phyloP scores from a whole-genome alignment of 176 grass and related monocot species.

The Carex myosuroides region DNA sequence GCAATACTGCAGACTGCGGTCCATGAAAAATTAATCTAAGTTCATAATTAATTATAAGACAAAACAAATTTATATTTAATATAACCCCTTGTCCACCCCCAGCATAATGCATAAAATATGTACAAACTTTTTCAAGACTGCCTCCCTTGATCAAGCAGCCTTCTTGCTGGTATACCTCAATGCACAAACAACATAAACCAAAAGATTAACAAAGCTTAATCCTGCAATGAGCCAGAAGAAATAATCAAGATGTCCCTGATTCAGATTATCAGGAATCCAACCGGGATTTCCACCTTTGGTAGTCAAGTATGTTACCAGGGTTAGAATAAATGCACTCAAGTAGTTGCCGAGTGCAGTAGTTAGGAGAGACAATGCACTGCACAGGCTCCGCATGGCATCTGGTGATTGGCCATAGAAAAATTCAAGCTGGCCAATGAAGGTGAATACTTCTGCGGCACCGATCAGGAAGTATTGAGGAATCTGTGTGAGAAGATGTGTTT shows the following conservation, averaged over 20 bases:
- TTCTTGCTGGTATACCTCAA: constrained; percentile 67
- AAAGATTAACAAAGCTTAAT: constrained; percentile 52
- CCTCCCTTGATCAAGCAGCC: constrained; percentile 34
- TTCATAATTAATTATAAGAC: neutral
- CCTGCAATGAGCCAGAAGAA: constrained; percentile 85
- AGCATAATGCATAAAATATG: neutral
- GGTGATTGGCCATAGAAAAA: constrained; percentile 87
- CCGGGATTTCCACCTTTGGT: constrained; percentile 53
- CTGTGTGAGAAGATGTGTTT: neutral
- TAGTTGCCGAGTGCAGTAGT: constrained; percentile 57
- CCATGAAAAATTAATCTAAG: neutral
- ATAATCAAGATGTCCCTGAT: constrained; percentile 66
- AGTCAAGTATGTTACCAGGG: constrained; percentile 51
- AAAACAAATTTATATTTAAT: neutral
- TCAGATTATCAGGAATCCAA: constrained; percentile 91
- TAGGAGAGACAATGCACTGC: constrained; percentile 63
- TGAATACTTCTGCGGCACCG: constrained; percentile 68
- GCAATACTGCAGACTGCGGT: neutral
- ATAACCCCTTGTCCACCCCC: neutral
- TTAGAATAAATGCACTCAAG: constrained; percentile 67
- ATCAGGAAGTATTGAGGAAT: constrained; percentile 83
- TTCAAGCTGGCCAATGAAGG: constrained; percentile 62
- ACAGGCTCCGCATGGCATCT: constrained; percentile 77
- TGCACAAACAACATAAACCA: constrained; percentile 52
- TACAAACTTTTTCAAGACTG: neutral